These are phyloP conservation scores for Epichloe amarillans DNA, from an alignment of 2,329 filamentous ascomycete genomes.

Conservation along the genomic window DNA sequence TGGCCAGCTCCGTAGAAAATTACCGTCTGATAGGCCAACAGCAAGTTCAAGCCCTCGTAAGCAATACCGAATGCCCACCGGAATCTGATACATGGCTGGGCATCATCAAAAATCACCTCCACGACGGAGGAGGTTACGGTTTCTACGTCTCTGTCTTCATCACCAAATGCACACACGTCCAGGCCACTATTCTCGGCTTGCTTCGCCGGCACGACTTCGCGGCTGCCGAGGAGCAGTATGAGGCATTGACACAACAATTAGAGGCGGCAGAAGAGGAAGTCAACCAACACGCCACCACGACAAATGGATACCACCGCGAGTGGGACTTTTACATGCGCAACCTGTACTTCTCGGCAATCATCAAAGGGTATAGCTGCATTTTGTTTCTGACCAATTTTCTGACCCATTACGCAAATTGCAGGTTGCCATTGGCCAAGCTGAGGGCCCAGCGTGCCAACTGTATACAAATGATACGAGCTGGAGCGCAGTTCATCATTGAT, in stretches of 20 bases:
- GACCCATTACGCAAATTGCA: constrained; percentile 16
- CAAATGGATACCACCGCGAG: constrained; percentile 4
- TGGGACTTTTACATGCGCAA: constrained; percentile 20
- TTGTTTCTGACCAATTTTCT: constrained; percentile 22
- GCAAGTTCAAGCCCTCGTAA: constrained; percentile 25
- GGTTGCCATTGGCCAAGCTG: constrained; percentile 14
- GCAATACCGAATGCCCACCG: constrained; percentile 19
- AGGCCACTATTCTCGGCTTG: constrained; percentile 15
- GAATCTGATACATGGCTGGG: constrained; percentile 24
- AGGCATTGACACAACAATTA: constrained; percentile 13
- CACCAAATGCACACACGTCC: constrained; percentile 14
- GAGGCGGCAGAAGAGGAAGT: constrained; percentile 14
- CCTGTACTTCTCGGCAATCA: constrained; percentile 18
- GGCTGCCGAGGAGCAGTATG: constrained; percentile 16
- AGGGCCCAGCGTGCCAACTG: constrained; percentile 16
- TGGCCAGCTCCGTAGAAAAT: too few species aligned
- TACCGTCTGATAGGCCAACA: constrained; percentile 5
- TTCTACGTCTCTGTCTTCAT: constrained; percentile 18
- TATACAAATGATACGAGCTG: constrained; percentile 13
- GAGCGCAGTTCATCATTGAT: constrained; percentile 18
- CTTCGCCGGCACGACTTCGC: constrained; percentile 15
- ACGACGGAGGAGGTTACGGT: constrained; percentile 14
- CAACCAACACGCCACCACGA: constrained; percentile 7
- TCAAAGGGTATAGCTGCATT: constrained; percentile 23
- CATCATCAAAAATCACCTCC: constrained; percentile 14